Evolutionary conservation across 306 rosid species (phyloP).

Genomic region (Gillenia trifoliata): DNA sequence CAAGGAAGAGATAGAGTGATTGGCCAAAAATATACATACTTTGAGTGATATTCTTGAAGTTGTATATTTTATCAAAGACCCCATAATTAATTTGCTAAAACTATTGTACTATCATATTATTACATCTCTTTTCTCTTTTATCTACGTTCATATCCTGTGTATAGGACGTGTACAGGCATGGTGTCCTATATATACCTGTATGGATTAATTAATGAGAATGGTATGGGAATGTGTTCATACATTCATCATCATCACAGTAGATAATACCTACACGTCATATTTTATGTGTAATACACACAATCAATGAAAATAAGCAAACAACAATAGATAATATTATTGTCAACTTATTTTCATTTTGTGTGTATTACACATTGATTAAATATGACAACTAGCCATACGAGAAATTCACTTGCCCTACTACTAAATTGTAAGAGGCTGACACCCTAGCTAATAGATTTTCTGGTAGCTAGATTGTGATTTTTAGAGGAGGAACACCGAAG

Average conservation of each 20-base stretch:
- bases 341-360: no score
- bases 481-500: background rate
- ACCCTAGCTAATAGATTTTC: background rate
- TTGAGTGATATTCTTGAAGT: background rate
- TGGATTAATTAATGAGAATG: background rate
- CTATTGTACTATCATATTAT: background rate
- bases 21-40: background rate
- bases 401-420: background rate
- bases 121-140: background rate
- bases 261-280: background rate
- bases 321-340: no score
- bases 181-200: no score
- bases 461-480: background rate
- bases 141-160: background rate
- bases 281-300: no score
- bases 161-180: no score
- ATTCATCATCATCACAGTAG: background rate
- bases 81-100: background rate
- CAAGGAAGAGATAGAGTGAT: no score
- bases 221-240: background rate
- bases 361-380: background rate
- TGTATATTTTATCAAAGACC: background rate
- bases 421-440: background rate
- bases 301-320: background rate
- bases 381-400: background rate